Percentiles rank a stretch among this genome's conserved stretches.
phyloP scores from a whole-genome alignment of 129 eudicot genomes.

The Chrysanthemum makinoi region DNA sequence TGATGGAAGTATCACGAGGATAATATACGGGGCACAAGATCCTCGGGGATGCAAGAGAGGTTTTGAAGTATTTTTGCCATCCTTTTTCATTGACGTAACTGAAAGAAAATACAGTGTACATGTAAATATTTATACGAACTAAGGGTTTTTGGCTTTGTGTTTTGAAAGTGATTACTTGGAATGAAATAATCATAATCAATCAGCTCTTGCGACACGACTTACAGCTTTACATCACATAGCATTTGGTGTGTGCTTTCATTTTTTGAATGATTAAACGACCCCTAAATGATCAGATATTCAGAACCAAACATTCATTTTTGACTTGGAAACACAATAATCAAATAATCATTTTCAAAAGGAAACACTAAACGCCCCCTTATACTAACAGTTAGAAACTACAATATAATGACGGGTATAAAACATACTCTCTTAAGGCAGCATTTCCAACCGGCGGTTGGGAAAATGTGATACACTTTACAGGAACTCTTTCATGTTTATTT shows the following conservation, averaged over 20 bases:
- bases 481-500: conserved; percentile 75
- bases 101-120: conserved; percentile 25
- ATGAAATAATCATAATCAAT: too few relatives aligned
- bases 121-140: conserved; percentile 6
- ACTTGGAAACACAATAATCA: too few relatives aligned
- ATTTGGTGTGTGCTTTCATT: too few relatives aligned
- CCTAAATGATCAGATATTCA: too few relatives aligned
- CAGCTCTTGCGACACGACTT: too few relatives aligned
- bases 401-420: conserved; percentile 19
- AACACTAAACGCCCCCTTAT: not conserved
- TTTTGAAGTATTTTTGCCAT: conserved; percentile 87
- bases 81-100: conserved; percentile 88
- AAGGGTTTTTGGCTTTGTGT: too few relatives aligned
- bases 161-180: too few relatives aligned
- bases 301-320: too few relatives aligned
- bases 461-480: conserved; percentile 94
- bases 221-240: too few relatives aligned
- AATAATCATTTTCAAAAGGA: too few relatives aligned
- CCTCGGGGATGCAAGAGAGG: conserved; percentile 98
- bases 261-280: too few relatives aligned
- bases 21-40: conserved; percentile 88
- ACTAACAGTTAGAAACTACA: conserved; percentile 1
- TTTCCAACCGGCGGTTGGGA: conserved; percentile 99
- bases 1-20: conserved; percentile 99
- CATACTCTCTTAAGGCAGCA: conserved; percentile 97